Evolutionary conservation across 805 yeast genomes (phyloP), one percentile per base, ranked within the genome.

Genomic region (Yamadazyma nakazawae): DNA sequence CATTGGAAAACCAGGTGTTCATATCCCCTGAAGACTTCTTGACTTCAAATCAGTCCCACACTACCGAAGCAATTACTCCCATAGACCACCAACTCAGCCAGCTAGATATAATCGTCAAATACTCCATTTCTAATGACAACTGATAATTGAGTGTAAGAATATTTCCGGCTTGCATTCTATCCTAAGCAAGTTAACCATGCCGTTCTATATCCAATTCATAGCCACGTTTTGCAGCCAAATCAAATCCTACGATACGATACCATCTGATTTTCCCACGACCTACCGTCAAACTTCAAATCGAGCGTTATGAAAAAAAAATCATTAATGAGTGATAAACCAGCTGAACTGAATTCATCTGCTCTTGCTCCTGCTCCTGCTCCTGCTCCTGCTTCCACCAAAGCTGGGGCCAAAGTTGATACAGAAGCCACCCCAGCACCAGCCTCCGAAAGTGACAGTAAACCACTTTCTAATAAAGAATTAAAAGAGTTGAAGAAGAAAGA

Each of bases 401-500:
- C 8, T 9, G 26, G 14, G 14, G n/a, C 4, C 25, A 19, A 12
- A 6, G 6, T 32, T 14, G 25, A 40, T 26, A 19, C 24, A 32
- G 17, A 17, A 19, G 31, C 34, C 32, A 16, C 5, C 5, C 25
- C 24, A 12, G 19, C 21, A 14, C 12, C 31, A 12, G 38, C 24
- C 4, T 7, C 24, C 6, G 18, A 9, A 30, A 30, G 9, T 13
- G 41, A 32, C 14, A 34, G 34, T 10, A 45, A 50, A 19, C 31
- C 46, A 37, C 72, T 84, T 37, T 67, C 87, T 9, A 88, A 88
- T 54, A 90, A 89, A 57, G 96, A 91, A 64, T 73, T 88, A 51
- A 91, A 91, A 63, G 97, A 88, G 57, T 70, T 83, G 63, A 88
- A 89, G 63, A 91, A 90, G 72, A 81, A 81, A 57, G 96, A 90